Evolutionary conservation across 768 basidiomycete genomes (phyloP).

Genomic region (Ephemerocybe angulata): DNA sequence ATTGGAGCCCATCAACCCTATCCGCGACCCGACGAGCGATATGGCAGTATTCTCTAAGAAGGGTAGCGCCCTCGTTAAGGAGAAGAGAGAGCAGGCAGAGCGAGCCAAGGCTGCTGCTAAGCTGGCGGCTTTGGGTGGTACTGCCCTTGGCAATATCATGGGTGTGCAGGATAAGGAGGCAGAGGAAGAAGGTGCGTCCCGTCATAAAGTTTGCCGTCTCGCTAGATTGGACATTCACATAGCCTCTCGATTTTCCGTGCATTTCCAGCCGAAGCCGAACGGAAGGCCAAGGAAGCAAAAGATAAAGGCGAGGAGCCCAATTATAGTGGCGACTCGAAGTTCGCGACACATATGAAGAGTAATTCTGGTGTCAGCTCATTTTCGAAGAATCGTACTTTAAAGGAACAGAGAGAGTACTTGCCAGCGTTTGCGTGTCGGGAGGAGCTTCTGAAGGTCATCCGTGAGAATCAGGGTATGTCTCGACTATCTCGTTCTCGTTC

Average conservation of each 20-base stretch:
- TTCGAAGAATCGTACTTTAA: conserved; percentile 76
- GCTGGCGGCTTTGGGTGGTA: conserved; percentile 87
- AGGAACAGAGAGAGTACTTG: conserved; percentile 93
- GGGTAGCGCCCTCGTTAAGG: conserved; percentile 90
- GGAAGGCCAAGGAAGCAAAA: conserved; percentile 46
- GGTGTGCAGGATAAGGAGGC: conserved; percentile 95
- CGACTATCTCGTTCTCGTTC: background rate
- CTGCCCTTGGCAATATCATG: conserved; percentile 94
- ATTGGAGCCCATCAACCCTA: conserved; percentile 95
- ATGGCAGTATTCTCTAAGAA: conserved; percentile 97
- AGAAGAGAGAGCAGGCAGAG: conserved; percentile 95
- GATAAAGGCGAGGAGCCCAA: conserved; percentile 58
- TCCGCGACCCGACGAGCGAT: conserved; percentile 89
- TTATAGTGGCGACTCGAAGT: conserved; percentile 95
- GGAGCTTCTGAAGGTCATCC: conserved; percentile 79
- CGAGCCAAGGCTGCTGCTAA: conserved; percentile 95
- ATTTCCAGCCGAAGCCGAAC: conserved; percentile 53
- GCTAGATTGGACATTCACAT: conserved; percentile 77
- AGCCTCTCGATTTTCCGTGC: conserved; percentile 39
- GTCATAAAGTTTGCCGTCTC: conserved; percentile 15
- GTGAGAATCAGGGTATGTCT: conserved; percentile 88
- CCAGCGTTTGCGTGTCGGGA: conserved; percentile 98
- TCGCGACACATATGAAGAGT: conserved; percentile 88
- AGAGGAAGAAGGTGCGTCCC: conserved; percentile 78
- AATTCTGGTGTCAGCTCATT: conserved; percentile 77